Percentiles rank a stretch among this genome's conserved stretches.
Conservation (phyloP, 2,329 filamentous ascomycete genomes). For the Arachnopeziza araneosa region DNA sequence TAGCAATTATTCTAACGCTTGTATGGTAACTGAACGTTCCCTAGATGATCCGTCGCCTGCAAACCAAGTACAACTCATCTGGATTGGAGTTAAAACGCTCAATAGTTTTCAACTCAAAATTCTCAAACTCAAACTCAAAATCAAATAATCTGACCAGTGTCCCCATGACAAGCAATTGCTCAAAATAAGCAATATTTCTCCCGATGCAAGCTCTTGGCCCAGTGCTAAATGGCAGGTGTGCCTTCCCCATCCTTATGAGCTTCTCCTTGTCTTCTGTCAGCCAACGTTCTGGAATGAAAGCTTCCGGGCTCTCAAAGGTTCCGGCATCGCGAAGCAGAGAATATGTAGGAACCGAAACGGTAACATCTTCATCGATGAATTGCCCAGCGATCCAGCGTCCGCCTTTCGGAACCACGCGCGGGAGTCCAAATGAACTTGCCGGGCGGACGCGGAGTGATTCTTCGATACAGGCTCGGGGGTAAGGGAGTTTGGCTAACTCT, state of each 20-base stretch:
- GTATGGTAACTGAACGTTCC: too few relatives aligned
- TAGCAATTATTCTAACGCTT: too few relatives aligned
- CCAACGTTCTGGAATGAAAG: slow-evolving; percentile 39
- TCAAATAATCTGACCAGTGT: slow-evolving; percentile 7
- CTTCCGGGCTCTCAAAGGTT: slow-evolving; percentile 34
- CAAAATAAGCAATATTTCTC: slow-evolving; percentile 1
- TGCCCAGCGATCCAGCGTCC: slow-evolving; percentile 42
- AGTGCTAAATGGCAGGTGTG: neutral
- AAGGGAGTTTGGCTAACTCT: neutral
- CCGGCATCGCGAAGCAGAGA: slow-evolving; percentile 35
- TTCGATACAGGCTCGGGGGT: slow-evolving; percentile 7
- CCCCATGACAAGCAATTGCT: slow-evolving; percentile 6
- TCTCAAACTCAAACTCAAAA: slow-evolving; percentile 6
- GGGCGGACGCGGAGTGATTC: neutral
- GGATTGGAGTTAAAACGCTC: slow-evolving; percentile 12
- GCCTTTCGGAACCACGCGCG: slow-evolving; percentile 32
- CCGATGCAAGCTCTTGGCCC: neutral
- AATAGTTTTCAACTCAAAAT: slow-evolving; percentile 9
- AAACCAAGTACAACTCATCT: slow-evolving; percentile 1
- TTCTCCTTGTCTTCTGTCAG: slow-evolving; percentile 29
- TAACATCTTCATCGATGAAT: slow-evolving; percentile 22
- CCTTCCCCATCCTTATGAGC: neutral
- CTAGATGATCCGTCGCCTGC: neutral
- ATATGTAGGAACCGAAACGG: slow-evolving; percentile 39
- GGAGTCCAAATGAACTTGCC: neutral